phyloP scores from a whole-genome alignment of 1,284 basidiomycete genomes.

The Cystobasidium slooffiae region DNA sequence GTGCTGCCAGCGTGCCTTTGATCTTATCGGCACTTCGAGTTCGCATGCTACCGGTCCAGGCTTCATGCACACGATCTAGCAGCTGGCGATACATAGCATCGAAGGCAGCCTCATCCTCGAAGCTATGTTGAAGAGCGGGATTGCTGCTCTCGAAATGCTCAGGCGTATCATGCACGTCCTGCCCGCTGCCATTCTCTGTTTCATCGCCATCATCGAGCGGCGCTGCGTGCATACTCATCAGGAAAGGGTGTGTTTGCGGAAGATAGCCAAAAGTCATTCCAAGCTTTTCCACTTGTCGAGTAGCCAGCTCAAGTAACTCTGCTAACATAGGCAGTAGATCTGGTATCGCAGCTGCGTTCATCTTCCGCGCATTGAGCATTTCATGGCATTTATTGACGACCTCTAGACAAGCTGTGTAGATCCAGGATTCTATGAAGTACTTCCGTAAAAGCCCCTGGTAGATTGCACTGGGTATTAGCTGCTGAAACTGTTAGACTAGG shows the following conservation, averaged over 20 bases:
- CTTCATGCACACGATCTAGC: constrained; percentile 29
- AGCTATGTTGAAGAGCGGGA: constrained; percentile 60
- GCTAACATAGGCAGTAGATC: constrained; percentile 64
- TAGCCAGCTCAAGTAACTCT: constrained; percentile 78
- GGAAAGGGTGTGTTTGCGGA: constrained; percentile 74
- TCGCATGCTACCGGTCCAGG: constrained; percentile 31
- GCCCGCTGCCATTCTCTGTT: not conserved
- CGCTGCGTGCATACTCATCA: constrained; percentile 64
- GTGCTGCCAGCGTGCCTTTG: constrained; percentile 34
- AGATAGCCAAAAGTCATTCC: constrained; percentile 74
- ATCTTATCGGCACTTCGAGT: constrained; percentile 23
- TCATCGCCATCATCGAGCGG: constrained; percentile 13
- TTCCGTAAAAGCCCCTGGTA: constrained; percentile 69
- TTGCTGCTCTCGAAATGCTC: constrained; percentile 60
- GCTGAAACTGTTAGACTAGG: not conserved
- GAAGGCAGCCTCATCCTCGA: constrained; percentile 1
- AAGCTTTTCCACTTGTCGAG: constrained; percentile 80
- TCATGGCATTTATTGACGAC: constrained; percentile 80
- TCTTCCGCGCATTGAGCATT: constrained; percentile 67
- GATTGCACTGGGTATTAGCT: constrained; percentile 11
- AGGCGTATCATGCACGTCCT: constrained; percentile 2
- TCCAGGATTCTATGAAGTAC: constrained; percentile 91
- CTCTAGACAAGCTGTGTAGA: constrained; percentile 85
- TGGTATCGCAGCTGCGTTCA: constrained; percentile 38
- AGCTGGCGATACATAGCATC: constrained; percentile 19